Base-by-base conservation (phyloP, 371 early-diverging fungal genomes). In the Mucor mucedo region DNA sequence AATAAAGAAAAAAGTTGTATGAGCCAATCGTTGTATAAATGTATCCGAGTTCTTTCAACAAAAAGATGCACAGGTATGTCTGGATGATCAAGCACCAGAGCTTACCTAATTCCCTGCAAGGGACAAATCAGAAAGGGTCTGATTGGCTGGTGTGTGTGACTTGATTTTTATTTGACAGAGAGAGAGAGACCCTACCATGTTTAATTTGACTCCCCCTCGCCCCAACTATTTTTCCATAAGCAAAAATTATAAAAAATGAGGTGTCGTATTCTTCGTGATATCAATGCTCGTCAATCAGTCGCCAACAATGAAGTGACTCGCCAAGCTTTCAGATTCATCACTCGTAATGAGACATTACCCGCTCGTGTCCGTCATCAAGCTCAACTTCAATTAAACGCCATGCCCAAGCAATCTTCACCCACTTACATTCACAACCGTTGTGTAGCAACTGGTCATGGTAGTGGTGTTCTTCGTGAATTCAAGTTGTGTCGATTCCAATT, bases 351-450 rank as follows among this genome's bases (percentile, higher is more conserved):
- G 57, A 78, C 87, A 8, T 68, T 92, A 32, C 89, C 91, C 40
- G 83, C 91, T 35, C 89, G 87, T 71, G 81, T 89, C 62, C 91
- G 94, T 56, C 90, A 90, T 64, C 90, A 91, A 72, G 94, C 94
- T 32, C 93, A 93, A 70, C 81, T 92, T 52, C 88, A 89, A 33
- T 82, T 94, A 44, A 88, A 90, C 58, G 78, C 84, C 56, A 85
- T 89, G 72, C 90, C 93, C n/a, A 84, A 86, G 32, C 82, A 88
- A 64, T 84, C 93, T 41, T 80, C 88, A 38, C 87, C 89, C 39
- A 66, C 89, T 27, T 83, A 76, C 55, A 86, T 93, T 66, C 87
- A 85, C 56, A 92, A 91, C 76, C 84, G 94, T 13, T 94, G 94
- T 67, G 74, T 91, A 21, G 88, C 88, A 49, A 91, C 94, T 27